phyloP scores from a whole-genome alignment of 2,329 filamentous ascomycete genomes.

The Exophiala sideris region DNA sequence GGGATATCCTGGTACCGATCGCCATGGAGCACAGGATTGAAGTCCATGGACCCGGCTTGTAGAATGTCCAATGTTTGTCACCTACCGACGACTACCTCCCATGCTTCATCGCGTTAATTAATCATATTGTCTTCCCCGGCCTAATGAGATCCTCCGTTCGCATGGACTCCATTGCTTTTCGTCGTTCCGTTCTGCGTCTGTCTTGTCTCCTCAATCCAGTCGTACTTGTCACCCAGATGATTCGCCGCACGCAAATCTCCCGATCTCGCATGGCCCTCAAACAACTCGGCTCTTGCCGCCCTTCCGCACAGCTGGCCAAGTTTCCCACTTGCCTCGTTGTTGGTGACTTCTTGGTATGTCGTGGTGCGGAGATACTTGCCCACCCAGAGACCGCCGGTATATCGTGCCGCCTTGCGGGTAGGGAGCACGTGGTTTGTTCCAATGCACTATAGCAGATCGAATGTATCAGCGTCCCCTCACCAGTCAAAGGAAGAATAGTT shows the following conservation, averaged over 20 bases:
- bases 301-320: slow-evolving; percentile 50
- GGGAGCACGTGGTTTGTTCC: slow-evolving; percentile 56
- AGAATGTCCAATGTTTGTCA: too few relatives aligned
- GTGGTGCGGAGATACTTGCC: slow-evolving; percentile 53
- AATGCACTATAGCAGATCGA: slow-evolving; percentile 41
- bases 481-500: background rate
- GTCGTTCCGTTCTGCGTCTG: too few relatives aligned
- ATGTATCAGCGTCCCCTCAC: background rate
- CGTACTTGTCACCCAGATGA: background rate
- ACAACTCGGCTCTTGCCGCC: slow-evolving; percentile 49
- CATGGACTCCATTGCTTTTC: too few relatives aligned
- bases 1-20: too few relatives aligned
- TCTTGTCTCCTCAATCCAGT: background rate
- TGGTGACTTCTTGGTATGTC: slow-evolving; percentile 53
- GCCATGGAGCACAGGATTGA: too few relatives aligned
- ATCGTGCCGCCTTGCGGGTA: slow-evolving; percentile 47
- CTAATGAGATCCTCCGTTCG: too few relatives aligned
- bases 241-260: slow-evolving; percentile 45
- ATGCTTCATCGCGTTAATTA: too few relatives aligned
- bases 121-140: too few relatives aligned
- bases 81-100: too few relatives aligned
- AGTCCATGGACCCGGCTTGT: too few relatives aligned
- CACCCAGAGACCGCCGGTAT: slow-evolving; percentile 55
- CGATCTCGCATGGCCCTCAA: slow-evolving; percentile 53
- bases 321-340: slow-evolving; percentile 44